Base-by-base conservation (phyloP, 306 rosid genomes). In the Oxytropis ochrocephala region DNA sequence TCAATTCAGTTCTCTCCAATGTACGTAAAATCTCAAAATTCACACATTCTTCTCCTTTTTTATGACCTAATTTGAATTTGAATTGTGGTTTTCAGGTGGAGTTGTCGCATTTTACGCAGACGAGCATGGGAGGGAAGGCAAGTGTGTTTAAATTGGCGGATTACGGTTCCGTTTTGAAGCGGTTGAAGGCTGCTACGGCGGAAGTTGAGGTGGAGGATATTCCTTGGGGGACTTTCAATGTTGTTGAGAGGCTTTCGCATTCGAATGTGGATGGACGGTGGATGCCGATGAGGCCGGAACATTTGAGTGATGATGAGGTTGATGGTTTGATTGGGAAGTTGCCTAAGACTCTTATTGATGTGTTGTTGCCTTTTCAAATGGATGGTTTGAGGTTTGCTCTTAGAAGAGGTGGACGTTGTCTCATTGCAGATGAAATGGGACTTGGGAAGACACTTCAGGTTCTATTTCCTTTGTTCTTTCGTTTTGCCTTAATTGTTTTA, bases 401-500 rank as follows among this genome's bases (percentile, higher is more conserved):
- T 80, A 83, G 80, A 55, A 87, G 97, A 75, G 98, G 98, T n/a
- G 96, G 86, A 0, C 78, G 98, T 7, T 90, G 96, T 83, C 96
- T 94, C 50, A 94, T 94, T 69, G 97, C 96, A 0, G 98, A 94
- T 49, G 97, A 94, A 30, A 94, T 94, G 98, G 97, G 97, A 42
- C 96, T 94, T 13, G 98, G 98, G 33, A 94, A 94, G 70, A 94
- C 98, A 21, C 85, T 94, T 8, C 98, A 94, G 96, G 98, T 94
- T 36, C 33, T 47, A n/a, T 17, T 13, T 38, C 4, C 8, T 0
- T 72, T 72, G 51, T 36, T 60, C 36, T 61, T 27, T n/a, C 29
- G 3, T 24, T 24, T 24, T 24, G 29, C 29, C 29, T 24, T 3
- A 24, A 24, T 24, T 4, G 29, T 24, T 24, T 4, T 24, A 24